These are phyloP conservation scores for Trypanosoma congolense DNA, from an alignment of 208 protist genomes.

Conservation along the genomic window DNA sequence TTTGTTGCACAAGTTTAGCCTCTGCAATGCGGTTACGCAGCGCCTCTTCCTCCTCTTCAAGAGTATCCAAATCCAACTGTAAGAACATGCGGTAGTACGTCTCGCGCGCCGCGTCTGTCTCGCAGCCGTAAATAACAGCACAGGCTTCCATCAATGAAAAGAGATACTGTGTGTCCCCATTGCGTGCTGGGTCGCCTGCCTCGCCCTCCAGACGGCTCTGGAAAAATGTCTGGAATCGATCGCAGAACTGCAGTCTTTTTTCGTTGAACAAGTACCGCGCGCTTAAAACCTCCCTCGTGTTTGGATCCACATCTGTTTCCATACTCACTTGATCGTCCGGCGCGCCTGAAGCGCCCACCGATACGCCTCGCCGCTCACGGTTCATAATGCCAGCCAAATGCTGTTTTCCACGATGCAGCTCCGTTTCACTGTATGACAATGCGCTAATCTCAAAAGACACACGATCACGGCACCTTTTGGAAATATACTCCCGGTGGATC, in stretches of 20 bases:
- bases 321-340: conserved; percentile 56
- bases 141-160: conserved; percentile 89
- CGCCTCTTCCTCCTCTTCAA: conserved; percentile 45
- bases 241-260: conserved; percentile 72
- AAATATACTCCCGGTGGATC: conserved; percentile 85
- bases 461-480: conserved; percentile 46
- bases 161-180: conserved; percentile 44
- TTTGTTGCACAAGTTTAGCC: conserved; percentile 23
- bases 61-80: conserved; percentile 55
- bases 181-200: not conserved
- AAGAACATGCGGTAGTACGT: conserved; percentile 67
- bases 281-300: conserved; percentile 57
- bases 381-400: conserved; percentile 79
- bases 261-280: conserved; percentile 84
- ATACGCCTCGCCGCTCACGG: conserved; percentile 53
- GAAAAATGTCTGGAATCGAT: conserved; percentile 82
- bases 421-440: conserved; percentile 73
- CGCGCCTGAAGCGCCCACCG: conserved; percentile 34
- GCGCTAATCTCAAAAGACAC: conserved; percentile 52
- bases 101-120: conserved; percentile 50
- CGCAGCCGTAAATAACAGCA: conserved; percentile 78
- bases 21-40: conserved; percentile 37
- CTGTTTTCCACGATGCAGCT: conserved; percentile 50
- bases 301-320: conserved; percentile 55
- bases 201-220: conserved; percentile 25